Evolutionary conservation across 2,329 filamentous ascomycete genomes (phyloP).

Genomic region (Lachnellula suecica): DNA sequence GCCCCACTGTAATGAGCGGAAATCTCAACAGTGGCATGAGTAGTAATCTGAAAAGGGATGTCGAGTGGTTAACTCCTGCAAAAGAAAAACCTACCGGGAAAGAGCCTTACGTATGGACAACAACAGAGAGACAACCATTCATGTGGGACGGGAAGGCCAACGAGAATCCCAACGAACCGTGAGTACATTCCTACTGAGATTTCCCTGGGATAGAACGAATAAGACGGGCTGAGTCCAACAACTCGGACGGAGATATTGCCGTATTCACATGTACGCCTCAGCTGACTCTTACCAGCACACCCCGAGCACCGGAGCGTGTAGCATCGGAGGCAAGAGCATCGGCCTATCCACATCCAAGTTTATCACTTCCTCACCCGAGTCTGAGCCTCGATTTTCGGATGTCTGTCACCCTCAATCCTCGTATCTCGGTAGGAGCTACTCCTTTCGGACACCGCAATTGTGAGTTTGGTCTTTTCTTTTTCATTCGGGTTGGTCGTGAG

Average conservation of each 20-base stretch:
- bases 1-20: constrained; percentile 12
- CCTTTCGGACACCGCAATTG: constrained; percentile 46
- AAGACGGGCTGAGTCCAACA: neutral
- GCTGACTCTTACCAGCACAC: constrained; percentile 15
- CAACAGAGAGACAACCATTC: constrained; percentile 8
- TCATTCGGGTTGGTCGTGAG: neutral
- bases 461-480: neutral
- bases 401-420: constrained; percentile 44
- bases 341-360: constrained; percentile 37
- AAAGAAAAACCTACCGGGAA: neutral
- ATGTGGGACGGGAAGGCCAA: neutral
- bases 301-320: constrained; percentile 9
- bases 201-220: neutral
- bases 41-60: constrained; percentile 1
- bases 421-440: constrained; percentile 43
- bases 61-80: neutral
- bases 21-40: constrained; percentile 3
- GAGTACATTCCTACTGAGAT: too few species aligned
- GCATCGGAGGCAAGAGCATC: too few species aligned
- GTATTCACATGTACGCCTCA: neutral
- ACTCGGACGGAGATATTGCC: neutral
- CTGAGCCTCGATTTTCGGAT: constrained; percentile 52
- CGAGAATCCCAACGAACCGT: constrained; percentile 2
- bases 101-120: too few species aligned
- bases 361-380: constrained; percentile 45